phyloP scores from a whole-genome alignment of 306 rosid species.

The Fragaria ananassa region DNA sequence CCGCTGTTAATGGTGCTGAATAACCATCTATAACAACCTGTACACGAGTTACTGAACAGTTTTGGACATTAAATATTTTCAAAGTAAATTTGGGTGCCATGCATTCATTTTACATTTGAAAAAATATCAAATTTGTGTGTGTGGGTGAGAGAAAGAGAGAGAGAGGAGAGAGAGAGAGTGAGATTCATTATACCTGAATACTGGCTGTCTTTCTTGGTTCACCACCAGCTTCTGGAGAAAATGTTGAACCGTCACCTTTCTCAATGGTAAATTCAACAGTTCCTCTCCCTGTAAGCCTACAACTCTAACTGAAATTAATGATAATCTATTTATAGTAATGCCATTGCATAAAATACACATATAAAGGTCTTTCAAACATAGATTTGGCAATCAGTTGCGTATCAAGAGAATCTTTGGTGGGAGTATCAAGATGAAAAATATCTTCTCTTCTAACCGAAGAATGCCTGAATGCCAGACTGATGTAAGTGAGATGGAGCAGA shows the following conservation, averaged over 20 bases:
- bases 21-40: slow-evolving; percentile 88
- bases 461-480: neutral
- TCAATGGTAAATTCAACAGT: slow-evolving; percentile 75
- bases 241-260: slow-evolving; percentile 75
- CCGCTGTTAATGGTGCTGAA: slow-evolving; percentile 88
- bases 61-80: slow-evolving; percentile 1
- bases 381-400: neutral
- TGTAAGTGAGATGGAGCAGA: neutral
- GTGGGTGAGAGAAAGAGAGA: neutral
- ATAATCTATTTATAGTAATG: slow-evolving; percentile 6
- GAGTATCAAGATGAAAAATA: neutral
- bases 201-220: slow-evolving; percentile 67
- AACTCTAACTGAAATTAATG: slow-evolving; percentile 32
- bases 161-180: neutral
- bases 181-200: slow-evolving; percentile 51
- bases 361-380: neutral
- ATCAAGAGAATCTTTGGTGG: neutral
- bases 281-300: slow-evolving; percentile 88
- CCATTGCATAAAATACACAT: neutral
- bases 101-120: neutral
- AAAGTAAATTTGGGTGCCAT: neutral
- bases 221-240: slow-evolving; percentile 79
- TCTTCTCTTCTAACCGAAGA: neutral
- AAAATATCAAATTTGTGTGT: neutral
- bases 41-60: slow-evolving; percentile 25